Evolutionary conservation across 2,329 filamentous ascomycete species (phyloP), one percentile per base, ranked within the genome.

Genomic region (Colletotrichum aenigma): DNA sequence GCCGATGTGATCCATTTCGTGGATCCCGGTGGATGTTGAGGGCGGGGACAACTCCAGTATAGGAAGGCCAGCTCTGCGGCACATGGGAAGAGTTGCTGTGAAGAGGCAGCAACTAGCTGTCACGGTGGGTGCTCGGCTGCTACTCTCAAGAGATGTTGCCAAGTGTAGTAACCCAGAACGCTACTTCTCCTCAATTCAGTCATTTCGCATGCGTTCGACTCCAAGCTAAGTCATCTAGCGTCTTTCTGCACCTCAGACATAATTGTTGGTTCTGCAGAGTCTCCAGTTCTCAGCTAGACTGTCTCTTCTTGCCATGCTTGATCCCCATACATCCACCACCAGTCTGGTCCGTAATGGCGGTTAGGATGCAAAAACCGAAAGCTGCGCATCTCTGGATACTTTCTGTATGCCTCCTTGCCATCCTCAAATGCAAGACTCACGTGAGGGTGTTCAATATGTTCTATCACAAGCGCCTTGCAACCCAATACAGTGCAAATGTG

Each of bases 221-320:
- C n/a, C n/a, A n/a, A n/a, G 43, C 43, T 10, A 21, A 13, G 7
- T 52, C 10, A 52, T 52, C n/a, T n/a, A n/a, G n/a, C n/a, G n/a
- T n/a, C 43, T 21, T 48, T 0, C 43, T 48, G 8, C 43, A 48
- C 6, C 10, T 48, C 4, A 1, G 3, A 21, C n/a, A n/a, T n/a
- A n/a, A n/a, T n/a, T n/a, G n/a, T n/a, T 0, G 12, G n/a, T 13
- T 6, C 43, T 10, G 43, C n/a, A 21, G 7, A 52, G 0, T 0
- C 38, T 48, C 18, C 12, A 0, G 9, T 9, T 13, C 43, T 52
- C n/a, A 52, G n/a, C 12, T 7, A 21, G n/a, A 52, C 10, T 52
- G n/a, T 2, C 12, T 0, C 10, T 52, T 21, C n/a, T 21, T 21
- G 2, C 21, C 12, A 52, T 52, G n/a, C n/a, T n/a, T n/a, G n/a